These are phyloP conservation scores for Cryptococcus jaspeensis DNA, from an alignment of 1,284 basidiomycete genomes.

Conservation along the genomic window DNA sequence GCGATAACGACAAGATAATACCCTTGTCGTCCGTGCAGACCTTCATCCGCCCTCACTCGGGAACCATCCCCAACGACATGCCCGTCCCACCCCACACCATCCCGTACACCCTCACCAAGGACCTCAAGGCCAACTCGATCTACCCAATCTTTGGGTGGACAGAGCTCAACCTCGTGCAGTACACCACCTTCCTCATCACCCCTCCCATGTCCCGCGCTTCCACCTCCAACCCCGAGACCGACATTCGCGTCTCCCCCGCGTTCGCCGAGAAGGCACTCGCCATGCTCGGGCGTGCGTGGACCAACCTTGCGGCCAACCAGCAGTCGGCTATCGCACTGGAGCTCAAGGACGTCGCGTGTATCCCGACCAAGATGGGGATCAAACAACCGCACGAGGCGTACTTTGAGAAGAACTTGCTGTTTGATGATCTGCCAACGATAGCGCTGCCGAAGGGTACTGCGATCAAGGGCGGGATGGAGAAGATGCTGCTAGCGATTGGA, in stretches of 20 bases:
- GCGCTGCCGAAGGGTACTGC: conserved; percentile 65
- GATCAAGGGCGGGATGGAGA: conserved; percentile 75
- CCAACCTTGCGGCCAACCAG: conserved; percentile 61
- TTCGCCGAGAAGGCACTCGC: conserved; percentile 83
- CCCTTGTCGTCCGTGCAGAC: conserved; percentile 68
- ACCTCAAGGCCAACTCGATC: conserved; percentile 63
- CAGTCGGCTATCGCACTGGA: conserved; percentile 62
- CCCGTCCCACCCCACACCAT: conserved; percentile 77
- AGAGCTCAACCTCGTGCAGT: conserved; percentile 74
- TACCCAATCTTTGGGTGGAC: conserved; percentile 70
- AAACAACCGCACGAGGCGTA: conserved; percentile 75
- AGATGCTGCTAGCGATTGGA: conserved; percentile 72
- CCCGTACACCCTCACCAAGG: conserved; percentile 66
- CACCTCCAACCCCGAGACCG: conserved; percentile 57
- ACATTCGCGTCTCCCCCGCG: conserved; percentile 65
- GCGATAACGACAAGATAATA: conserved; percentile 57
- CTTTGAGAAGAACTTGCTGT: conserved; percentile 82
- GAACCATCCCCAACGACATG: conserved; percentile 74
- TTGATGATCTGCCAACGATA: conserved; percentile 82
- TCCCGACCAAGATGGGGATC: conserved; percentile 82
- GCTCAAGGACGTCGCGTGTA: conserved; percentile 67
- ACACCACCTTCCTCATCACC: conserved; percentile 67
- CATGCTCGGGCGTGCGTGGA: conserved; percentile 74
- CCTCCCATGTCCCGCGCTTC: conserved; percentile 54
- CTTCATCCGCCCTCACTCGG: conserved; percentile 68